phyloP scores from a whole-genome alignment of 2,329 filamentous ascomycete species.

The Myrmaecium sp. region DNA sequence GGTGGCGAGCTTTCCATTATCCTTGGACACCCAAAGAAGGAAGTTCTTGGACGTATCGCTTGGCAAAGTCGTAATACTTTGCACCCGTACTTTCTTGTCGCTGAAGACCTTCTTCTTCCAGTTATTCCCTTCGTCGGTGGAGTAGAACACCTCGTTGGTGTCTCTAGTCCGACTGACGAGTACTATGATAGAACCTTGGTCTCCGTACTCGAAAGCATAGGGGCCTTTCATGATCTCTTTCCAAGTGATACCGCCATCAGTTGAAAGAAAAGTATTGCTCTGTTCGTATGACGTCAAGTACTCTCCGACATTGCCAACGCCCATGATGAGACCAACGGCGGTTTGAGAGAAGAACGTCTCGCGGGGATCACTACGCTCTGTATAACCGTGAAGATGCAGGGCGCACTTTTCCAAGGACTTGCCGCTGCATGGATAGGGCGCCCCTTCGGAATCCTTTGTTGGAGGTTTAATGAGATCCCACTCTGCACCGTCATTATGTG shows the following conservation, averaged over 20 bases:
- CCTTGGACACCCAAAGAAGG: slow-evolving; percentile 59
- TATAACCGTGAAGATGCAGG: slow-evolving; percentile 89
- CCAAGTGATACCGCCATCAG: slow-evolving; percentile 84
- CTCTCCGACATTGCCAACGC: slow-evolving; percentile 74
- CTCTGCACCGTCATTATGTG: slow-evolving; percentile 85
- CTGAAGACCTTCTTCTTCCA: slow-evolving; percentile 67
- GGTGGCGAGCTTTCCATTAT: slow-evolving; percentile 42
- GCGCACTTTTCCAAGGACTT: slow-evolving; percentile 49
- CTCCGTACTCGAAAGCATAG: slow-evolving; percentile 89
- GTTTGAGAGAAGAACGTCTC: slow-evolving; percentile 80
- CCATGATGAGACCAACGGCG: slow-evolving; percentile 82
- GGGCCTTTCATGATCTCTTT: slow-evolving; percentile 67
- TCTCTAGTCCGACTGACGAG: slow-evolving; percentile 57
- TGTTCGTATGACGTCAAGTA: slow-evolving; percentile 49
- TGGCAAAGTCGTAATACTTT: slow-evolving; percentile 72
- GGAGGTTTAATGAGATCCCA: slow-evolving; percentile 71
- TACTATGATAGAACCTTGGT: slow-evolving; percentile 84
- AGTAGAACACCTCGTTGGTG: slow-evolving; percentile 57
- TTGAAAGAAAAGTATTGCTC: slow-evolving; percentile 78
- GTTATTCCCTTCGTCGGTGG: slow-evolving; percentile 60
- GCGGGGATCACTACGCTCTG: slow-evolving; percentile 64
- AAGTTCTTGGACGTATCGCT: slow-evolving; percentile 86
- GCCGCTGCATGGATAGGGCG: slow-evolving; percentile 52
- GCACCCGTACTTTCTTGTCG: slow-evolving; percentile 48
- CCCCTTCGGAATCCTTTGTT: slow-evolving; percentile 49